A percentile compares a stretch with the other conserved stretches of the same genome.
Evolutionary conservation across 495 filamentous ascomycete genomes (phyloP).

Genomic region (Sporormia fimetaria): DNA sequence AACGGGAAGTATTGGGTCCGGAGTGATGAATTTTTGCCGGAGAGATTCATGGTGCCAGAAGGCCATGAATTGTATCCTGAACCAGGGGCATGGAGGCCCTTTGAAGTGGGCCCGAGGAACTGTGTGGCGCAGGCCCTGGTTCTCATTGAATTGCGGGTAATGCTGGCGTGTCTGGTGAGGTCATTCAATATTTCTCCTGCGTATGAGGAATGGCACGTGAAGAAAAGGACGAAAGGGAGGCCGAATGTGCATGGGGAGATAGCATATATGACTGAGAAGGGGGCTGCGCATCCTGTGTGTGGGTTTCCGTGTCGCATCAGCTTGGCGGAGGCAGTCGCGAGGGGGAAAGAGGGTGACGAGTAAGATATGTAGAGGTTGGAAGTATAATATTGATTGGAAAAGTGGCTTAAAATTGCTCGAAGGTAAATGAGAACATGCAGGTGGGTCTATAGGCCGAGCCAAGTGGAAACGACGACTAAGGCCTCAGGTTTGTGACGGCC

Average conservation of each 20-base stretch:
- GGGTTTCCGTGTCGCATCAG: slow-evolving; percentile 13
- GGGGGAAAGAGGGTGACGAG: no score
- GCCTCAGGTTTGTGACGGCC: no score
- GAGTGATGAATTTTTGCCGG: slow-evolving; percentile 3
- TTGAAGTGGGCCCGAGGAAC: slow-evolving; percentile 25
- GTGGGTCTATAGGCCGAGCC: no score
- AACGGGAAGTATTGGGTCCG: not conserved
- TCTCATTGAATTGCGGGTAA: slow-evolving; percentile 24
- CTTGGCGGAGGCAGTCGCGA: not conserved
- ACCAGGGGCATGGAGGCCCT: slow-evolving; percentile 21
- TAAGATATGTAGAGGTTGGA: no score
- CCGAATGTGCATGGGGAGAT: slow-evolving; percentile 25
- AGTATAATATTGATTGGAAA: no score
- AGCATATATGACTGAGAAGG: slow-evolving; percentile 26
- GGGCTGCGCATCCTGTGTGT: slow-evolving; percentile 15
- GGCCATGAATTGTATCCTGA: slow-evolving; percentile 27
- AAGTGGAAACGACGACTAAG: no score
- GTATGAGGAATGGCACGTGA: slow-evolving; percentile 36
- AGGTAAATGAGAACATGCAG: no score
- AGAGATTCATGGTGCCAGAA: slow-evolving; percentile 1
- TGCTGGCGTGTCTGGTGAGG: slow-evolving; percentile 21
- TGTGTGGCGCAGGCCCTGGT: slow-evolving; percentile 30
- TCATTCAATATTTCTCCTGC: slow-evolving; percentile 17
- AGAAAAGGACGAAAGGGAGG: slow-evolving; percentile 13
- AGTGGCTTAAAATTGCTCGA: no score